These are phyloP conservation scores for Hibiscus syriacus DNA, from an alignment of 345 rosid genomes.

Conservation along the genomic window DNA sequence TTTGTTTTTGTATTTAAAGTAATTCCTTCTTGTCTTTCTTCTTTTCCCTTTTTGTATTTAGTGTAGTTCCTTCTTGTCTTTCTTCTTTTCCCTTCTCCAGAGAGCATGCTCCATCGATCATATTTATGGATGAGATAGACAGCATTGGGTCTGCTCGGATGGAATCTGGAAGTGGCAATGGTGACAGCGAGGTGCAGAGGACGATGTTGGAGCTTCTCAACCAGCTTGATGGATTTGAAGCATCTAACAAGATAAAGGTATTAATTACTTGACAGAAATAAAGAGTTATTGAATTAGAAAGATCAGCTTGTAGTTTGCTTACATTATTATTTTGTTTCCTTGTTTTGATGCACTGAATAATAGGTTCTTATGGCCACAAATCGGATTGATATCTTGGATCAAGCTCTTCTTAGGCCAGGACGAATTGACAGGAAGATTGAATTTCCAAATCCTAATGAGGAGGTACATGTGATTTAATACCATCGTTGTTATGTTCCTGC, in stretches of 20 bases:
- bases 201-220: constrained; percentile 99
- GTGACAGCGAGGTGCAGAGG: constrained; percentile 96
- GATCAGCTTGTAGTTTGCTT: not conserved
- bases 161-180: constrained; percentile 99
- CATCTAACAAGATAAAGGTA: constrained; percentile 99
- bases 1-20: constrained; percentile 5
- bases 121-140: constrained; percentile 97
- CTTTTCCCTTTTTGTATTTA: not conserved
- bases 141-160: constrained; percentile 98
- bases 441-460: constrained; percentile 97
- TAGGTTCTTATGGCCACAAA: constrained; percentile 99
- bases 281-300: not conserved
- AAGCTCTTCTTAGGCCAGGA: constrained; percentile 98
- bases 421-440: constrained; percentile 96
- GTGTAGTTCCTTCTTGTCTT: not conserved
- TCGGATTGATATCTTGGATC: constrained; percentile 93
- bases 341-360: constrained; percentile 4
- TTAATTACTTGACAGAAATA: not conserved
- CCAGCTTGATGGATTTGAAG: constrained; percentile 97
- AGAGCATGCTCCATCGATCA: constrained; percentile 97
- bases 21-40: not conserved
- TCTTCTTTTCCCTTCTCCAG: constrained; percentile 22
- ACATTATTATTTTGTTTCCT: not conserved
- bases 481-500: not conserved
- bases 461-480: constrained; percentile 28